Conservation (phyloP, 1,139 yeast genomes). For the Debaryomyces coudertii region DNA sequence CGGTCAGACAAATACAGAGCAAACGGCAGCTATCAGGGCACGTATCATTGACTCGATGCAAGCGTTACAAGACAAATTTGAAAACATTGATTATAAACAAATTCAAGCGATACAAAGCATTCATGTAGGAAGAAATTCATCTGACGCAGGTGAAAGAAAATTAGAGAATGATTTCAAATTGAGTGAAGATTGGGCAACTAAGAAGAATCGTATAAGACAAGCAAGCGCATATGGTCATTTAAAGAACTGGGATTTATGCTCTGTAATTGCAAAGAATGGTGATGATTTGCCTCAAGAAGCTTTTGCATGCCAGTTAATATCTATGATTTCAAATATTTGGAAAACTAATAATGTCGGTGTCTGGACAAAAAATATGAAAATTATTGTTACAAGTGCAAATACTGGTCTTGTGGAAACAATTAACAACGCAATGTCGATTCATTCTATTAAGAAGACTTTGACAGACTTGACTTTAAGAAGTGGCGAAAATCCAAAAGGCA, state of each 20-base stretch:
- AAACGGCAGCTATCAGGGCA: constrained; percentile 70
- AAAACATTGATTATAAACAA: constrained; percentile 47
- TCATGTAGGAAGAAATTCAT: constrained; percentile 4
- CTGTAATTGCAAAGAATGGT: constrained; percentile 95
- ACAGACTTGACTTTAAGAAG: constrained; percentile 70
- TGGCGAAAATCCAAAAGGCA: constrained; percentile 70
- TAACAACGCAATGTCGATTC: constrained; percentile 89
- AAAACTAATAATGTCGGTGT: constrained; percentile 61
- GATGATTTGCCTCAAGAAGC: constrained; percentile 96
- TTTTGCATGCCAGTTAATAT: constrained; percentile 91
- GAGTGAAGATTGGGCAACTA: constrained; percentile 91
- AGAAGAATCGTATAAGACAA: constrained; percentile 75
- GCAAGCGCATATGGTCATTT: constrained; percentile 82
- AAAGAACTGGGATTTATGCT: constrained; percentile 91
- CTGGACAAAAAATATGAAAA: constrained; percentile 94
- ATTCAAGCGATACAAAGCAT: constrained; percentile 19
- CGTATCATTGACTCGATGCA: constrained; percentile 90
- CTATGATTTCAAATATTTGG: constrained; percentile 87
- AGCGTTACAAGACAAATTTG: constrained; percentile 70
- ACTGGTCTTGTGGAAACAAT: constrained; percentile 95
- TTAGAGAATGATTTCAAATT: constrained; percentile 88
- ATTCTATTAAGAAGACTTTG: constrained; percentile 88
- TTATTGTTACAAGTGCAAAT: constrained; percentile 84
- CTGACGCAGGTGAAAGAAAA: constrained; percentile 83
- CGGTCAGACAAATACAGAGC: constrained; percentile 68